Base-by-base conservation (phyloP, 352 stramenopile genomes). In the Phytopythium litorale region DNA sequence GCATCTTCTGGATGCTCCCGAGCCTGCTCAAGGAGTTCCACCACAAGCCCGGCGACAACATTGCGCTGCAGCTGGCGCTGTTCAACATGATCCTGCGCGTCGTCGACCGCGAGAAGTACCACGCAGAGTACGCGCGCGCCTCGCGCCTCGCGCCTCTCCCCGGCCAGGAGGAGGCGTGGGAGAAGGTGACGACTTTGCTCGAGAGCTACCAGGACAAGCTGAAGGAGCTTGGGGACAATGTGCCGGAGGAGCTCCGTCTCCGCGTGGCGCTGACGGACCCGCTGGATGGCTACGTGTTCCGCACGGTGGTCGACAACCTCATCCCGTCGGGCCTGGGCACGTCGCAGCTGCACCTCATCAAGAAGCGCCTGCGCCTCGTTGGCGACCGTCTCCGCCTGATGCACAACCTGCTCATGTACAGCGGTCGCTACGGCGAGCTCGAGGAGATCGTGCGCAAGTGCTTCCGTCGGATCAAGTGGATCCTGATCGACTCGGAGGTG, bases 401-500 rank as follows among this genome's bases (percentile, higher is more conserved):
- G 79, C 86, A 94, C 68, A 97, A 96, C 73, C 70, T 95, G 68
- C 80, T 97, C 64, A 94, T 94, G 81, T 89, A 93, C 73, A 92
- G 82, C 52, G 84, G 85, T 32, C 84, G 89, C 43, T 95, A 83
- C 65, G 82, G 84, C 32, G 72, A 90, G 45, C 67, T 97, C 37
- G 85, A 95, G 60, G 86, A 96, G 62, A 94, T 97, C 52, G 87
- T 97, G 56, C 87, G 89, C 42, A 97, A 97, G 71, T 94, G 84
- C 77, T 97, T 95, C 74, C 84, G 85, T 61, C 87, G 89, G 63
- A 94, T 97, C 72, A 96, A 94, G 71, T 97, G 89, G 87, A 97
- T 97, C 71, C 75, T 97, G 33, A 94, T 94, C 64, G 89, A 97
- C 62, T 95, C 86, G 35, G 86, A 95, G 66, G 83, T 92, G 37